Evolutionary conservation across 1,284 basidiomycete species (phyloP).

Genomic region (Irpex rosettiformis): DNA sequence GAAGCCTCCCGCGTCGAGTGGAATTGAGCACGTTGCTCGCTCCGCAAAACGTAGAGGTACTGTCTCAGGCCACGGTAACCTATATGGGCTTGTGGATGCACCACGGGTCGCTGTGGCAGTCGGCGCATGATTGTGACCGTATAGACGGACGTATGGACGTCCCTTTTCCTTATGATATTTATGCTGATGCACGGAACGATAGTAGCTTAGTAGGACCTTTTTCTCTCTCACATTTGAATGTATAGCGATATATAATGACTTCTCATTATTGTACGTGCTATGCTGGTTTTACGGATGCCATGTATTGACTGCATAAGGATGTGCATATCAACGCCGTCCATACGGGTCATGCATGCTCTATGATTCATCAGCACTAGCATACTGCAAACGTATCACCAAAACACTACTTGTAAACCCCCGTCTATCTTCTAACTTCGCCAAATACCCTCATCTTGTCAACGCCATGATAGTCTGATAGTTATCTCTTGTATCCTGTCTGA

Average conservation of each 20-base stretch:
- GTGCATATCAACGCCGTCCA: no score
- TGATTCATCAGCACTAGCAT: no score
- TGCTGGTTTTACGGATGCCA: not conserved
- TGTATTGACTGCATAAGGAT: not conserved
- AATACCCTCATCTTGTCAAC: no score
- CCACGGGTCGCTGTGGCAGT: conserved; percentile 2
- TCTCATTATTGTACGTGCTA: not conserved
- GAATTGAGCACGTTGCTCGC: conserved; percentile 10
- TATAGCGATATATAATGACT: not conserved
- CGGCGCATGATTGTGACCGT: conserved; percentile 3
- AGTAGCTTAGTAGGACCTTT: not conserved
- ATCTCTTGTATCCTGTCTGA: no score
- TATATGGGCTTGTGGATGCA: conserved; percentile 1
- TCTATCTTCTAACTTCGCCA: no score
- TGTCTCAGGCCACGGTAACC: conserved; percentile 14
- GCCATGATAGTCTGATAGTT: no score
- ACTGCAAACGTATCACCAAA: no score
- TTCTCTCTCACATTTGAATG: not conserved
- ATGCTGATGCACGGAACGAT: not conserved
- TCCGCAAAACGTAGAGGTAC: conserved; percentile 22
- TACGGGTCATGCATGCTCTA: no score
- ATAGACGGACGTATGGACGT: not conserved
- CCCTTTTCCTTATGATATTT: not conserved
- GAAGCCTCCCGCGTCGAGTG: conserved; percentile 42
- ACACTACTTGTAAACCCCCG: no score